A percentile compares a stretch with the other conserved stretches of the same genome.
Conservation (phyloP, 2,329 filamentous ascomycete species). For the Hirsutella thompsonii region DNA sequence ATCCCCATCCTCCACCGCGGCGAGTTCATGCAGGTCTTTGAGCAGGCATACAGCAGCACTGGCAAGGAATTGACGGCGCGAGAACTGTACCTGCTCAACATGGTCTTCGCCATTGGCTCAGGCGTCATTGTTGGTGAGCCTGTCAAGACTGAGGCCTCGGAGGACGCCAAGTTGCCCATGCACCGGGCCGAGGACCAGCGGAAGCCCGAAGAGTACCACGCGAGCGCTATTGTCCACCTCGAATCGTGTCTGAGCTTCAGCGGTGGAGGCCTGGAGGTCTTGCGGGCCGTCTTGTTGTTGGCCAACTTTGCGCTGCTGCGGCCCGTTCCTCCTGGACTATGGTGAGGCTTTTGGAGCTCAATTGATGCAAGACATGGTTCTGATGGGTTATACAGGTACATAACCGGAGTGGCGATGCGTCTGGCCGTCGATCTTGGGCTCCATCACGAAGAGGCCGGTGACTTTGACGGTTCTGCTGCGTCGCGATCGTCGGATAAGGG, state of each 20-base stretch:
- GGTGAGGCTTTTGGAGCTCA: slow-evolving; percentile 31
- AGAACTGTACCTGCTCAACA: slow-evolving; percentile 90
- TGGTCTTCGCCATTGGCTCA: slow-evolving; percentile 91
- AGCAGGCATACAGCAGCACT: slow-evolving; percentile 62
- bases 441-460: slow-evolving; percentile 78
- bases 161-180: slow-evolving; percentile 14
- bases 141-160: slow-evolving; percentile 32
- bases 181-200: slow-evolving; percentile 29
- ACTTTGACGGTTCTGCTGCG: slow-evolving; percentile 33
- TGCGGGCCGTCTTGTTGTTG: slow-evolving; percentile 84
- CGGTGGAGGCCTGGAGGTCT: slow-evolving; percentile 80
- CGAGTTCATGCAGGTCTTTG: slow-evolving; percentile 82
- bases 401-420: slow-evolving; percentile 84
- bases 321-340: slow-evolving; percentile 84
- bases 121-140: slow-evolving; percentile 73
- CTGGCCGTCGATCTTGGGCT: slow-evolving; percentile 83
- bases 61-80: slow-evolving; percentile 55
- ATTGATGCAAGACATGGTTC: background rate
- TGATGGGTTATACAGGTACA: slow-evolving; percentile 46
- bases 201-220: slow-evolving; percentile 92
- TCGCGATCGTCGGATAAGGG: slow-evolving; percentile 6
- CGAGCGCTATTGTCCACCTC: slow-evolving; percentile 82
- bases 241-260: slow-evolving; percentile 76
- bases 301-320: slow-evolving; percentile 85
- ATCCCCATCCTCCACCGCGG: slow-evolving; percentile 82